Conservation (phyloP, 352 stramenopile species). For the Pelagophyceae sp. region DNA sequence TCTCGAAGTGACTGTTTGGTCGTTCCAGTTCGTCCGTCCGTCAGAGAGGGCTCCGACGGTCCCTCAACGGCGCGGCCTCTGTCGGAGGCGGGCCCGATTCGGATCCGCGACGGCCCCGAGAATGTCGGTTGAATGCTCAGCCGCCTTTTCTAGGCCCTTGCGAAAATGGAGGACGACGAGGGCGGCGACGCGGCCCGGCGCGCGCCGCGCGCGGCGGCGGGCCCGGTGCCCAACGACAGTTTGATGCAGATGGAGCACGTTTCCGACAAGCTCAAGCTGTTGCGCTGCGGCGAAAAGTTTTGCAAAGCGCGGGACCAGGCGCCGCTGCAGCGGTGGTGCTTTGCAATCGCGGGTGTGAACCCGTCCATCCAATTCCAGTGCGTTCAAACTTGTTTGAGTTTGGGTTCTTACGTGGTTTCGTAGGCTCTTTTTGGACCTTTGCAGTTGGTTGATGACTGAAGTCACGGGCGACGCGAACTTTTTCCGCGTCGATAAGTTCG, state of each 20-base stretch:
- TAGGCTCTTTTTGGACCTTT: conserved; percentile 30
- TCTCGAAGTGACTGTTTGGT: too few relatives aligned
- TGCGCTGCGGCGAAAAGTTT: conserved; percentile 16
- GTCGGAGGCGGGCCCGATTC: too few relatives aligned
- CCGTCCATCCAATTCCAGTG: conserved; percentile 35
- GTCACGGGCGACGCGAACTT: conserved; percentile 19
- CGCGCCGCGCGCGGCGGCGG: not conserved
- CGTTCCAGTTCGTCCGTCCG: too few relatives aligned
- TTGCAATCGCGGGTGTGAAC: conserved; percentile 34
- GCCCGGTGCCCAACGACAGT: not conserved
- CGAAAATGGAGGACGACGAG: too few relatives aligned
- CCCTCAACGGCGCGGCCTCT: too few relatives aligned
- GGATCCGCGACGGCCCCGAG: too few relatives aligned
- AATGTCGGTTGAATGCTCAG: too few relatives aligned
- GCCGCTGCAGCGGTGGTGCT: conserved; percentile 30
- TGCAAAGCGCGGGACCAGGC: not conserved
- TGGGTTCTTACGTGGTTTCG: not conserved
- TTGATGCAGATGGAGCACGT: conserved; percentile 20
- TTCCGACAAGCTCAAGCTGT: conserved; percentile 23
- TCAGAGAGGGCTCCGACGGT: too few relatives aligned
- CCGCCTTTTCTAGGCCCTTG: too few relatives aligned
- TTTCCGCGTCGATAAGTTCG: conserved; percentile 35
- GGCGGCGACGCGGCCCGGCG: too few relatives aligned
- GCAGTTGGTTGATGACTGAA: conserved; percentile 30
- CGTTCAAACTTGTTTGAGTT: not conserved